phyloP scores from a whole-genome alignment of 2,329 filamentous ascomycete genomes.

The Mycocentrospora acerina region DNA sequence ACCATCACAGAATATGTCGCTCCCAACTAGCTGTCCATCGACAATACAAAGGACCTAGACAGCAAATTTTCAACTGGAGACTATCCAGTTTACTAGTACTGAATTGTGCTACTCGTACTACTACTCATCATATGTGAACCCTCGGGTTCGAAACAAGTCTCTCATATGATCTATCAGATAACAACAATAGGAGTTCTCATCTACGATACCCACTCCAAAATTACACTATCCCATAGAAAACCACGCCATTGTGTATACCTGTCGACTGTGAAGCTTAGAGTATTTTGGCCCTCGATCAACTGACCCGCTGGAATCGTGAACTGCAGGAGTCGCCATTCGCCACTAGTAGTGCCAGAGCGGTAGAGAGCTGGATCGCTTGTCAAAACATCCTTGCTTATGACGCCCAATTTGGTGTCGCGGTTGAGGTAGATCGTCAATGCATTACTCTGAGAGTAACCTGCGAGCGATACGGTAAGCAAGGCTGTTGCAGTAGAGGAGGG shows the following conservation, averaged over 20 bases:
- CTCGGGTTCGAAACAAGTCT: too few species aligned
- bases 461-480: conserved; percentile 43
- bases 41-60: too few species aligned
- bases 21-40: conserved; percentile 13
- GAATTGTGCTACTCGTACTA: too few species aligned
- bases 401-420: conserved; percentile 32
- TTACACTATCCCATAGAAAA: conserved; percentile 40
- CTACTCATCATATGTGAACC: too few species aligned
- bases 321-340: conserved; percentile 49
- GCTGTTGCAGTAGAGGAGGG: conserved; percentile 28
- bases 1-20: conserved; percentile 20
- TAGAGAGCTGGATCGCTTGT: conserved; percentile 40
- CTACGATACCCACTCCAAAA: conserved; percentile 28
- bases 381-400: conserved; percentile 32
- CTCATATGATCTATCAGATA: too few species aligned
- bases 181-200: too few species aligned
- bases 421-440: conserved; percentile 40
- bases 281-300: conserved; percentile 31
- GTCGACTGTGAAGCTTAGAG: conserved; percentile 32
- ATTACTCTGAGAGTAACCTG: conserved; percentile 43
- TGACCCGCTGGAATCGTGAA: conserved; percentile 26
- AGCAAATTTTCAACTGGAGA: too few species aligned
- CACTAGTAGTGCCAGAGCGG: conserved; percentile 44
- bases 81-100: too few species aligned
- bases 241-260: conserved; percentile 37